Base-by-base conservation (phyloP, 148 eudicot genomes). In the Camellia japonica region DNA sequence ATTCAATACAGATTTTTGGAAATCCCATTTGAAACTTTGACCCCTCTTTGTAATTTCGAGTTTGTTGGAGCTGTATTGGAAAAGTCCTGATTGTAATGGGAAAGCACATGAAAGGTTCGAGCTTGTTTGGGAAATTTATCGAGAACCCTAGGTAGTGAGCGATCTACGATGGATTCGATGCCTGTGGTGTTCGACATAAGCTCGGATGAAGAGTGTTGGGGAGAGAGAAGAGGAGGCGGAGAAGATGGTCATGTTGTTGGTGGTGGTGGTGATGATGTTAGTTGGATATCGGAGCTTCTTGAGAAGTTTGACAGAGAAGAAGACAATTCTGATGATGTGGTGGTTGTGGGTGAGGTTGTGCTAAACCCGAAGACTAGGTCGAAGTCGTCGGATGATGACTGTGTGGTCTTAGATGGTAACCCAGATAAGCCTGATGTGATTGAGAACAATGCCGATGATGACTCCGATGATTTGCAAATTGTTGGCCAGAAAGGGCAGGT, bases 401-500 rank as follows among this genome's bases (percentile, higher is more conserved):
- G 97, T 75, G 90, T 93, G 70, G 80, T 93, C 42, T 83, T 90
- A 85, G 95, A 90, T 67, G 88, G 88, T 47, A 93, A 93, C 74
- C 95, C 95, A 0, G 93, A 91, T 78, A 90, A 90, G 76, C 84
- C 79, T 3, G 60, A 41, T 55, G 67, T 64, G 18, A 78, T 82
- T 47, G 63, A 56, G 76, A 73, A 47, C 38, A 52, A 18, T 23
- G 15, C 6, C 8, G 87, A 64, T 42, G 83, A 64, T 73, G 95
- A 86, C 52, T 77, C 87, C 6, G 94, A 91, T 85, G 97, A 92
- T 65, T 71, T 93, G 82, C 58, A 85, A 38, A 85, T 93, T 60
- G 88, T 92, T 10, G 84, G 88, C 15, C 91, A 89, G 78, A 92
- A 84, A 80, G 98, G 98, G 67, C 91, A 89, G 96, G 98, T 94